Conservation (phyloP, 805 yeast genomes). For the Nakazawaea populi region DNA sequence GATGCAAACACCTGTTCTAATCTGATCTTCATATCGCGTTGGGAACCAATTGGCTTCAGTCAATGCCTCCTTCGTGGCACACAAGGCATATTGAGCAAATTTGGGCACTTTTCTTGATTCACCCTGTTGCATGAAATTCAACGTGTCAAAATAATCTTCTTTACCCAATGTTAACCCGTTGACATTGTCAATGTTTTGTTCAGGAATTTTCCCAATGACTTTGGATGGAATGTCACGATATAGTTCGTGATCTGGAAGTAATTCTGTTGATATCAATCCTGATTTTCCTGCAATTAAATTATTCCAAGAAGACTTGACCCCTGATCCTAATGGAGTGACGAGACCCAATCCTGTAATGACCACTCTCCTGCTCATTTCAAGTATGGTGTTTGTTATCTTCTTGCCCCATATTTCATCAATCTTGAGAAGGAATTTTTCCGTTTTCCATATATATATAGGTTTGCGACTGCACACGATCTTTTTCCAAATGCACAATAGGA, state of each 20-base stretch:
- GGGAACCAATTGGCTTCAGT: conserved; percentile 56
- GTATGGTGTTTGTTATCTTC: too few species aligned
- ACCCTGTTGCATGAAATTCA: conserved; percentile 39
- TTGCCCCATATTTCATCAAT: too few species aligned
- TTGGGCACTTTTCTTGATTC: conserved; percentile 60
- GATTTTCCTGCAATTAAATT: conserved; percentile 44
- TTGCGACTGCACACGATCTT: too few species aligned
- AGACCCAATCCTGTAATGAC: conserved; percentile 92
- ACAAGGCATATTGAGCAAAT: conserved; percentile 74
- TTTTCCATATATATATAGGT: too few species aligned
- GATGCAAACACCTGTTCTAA: conserved; percentile 65
- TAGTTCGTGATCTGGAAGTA: conserved; percentile 31
- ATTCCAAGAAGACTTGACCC: conserved; percentile 48
- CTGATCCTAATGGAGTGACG: conserved; percentile 81
- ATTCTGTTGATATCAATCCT: conserved; percentile 53
- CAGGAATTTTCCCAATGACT: conserved; percentile 73
- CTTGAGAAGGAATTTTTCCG: too few species aligned
- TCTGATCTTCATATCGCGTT: conserved; percentile 24
- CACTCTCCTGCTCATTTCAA: conserved; percentile 41
- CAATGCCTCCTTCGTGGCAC: conserved; percentile 75
- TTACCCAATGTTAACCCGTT: conserved; percentile 21
- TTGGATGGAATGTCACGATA: conserved; percentile 57
- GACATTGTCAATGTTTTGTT: conserved; percentile 10
- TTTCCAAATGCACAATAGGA: too few species aligned
- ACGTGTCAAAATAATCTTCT: conserved; percentile 34